A percentile compares a stretch with the other conserved stretches of the same genome.
Conservation (phyloP, 1,284 basidiomycete species). For the Cystobasidium slooffiae region DNA sequence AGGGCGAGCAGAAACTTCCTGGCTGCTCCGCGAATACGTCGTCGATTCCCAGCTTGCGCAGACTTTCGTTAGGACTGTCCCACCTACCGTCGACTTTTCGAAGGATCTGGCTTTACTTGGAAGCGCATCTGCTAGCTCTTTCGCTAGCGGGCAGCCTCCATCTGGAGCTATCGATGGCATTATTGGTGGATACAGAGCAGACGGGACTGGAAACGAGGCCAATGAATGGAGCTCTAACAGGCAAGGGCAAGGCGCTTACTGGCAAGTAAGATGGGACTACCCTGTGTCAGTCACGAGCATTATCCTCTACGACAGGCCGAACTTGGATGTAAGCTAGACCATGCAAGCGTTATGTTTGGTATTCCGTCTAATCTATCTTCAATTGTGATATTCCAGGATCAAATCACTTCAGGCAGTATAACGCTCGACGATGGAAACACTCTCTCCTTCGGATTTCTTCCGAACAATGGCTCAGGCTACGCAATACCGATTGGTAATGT, state of each 20-base stretch:
- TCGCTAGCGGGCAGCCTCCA: slow-evolving; percentile 25
- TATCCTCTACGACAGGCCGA: slow-evolving; percentile 48
- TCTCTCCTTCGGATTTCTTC: slow-evolving; percentile 46
- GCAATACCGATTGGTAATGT: slow-evolving; percentile 40
- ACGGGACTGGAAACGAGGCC: slow-evolving; percentile 47
- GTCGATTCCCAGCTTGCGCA: slow-evolving; percentile 31
- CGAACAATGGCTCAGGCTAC: slow-evolving; percentile 47
- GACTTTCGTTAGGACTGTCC: not conserved
- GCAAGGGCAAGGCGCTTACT: slow-evolving; percentile 15
- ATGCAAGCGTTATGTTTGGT: too few species aligned
- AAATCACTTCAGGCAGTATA: slow-evolving; percentile 22
- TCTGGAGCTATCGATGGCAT: slow-evolving; percentile 47
- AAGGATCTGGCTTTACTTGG: slow-evolving; percentile 47
- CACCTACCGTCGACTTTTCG: slow-evolving; percentile 3
- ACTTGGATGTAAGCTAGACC: not conserved
- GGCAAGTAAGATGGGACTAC: slow-evolving; percentile 19
- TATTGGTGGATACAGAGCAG: slow-evolving; percentile 45
- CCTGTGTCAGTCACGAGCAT: slow-evolving; percentile 25
- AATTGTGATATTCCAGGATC: not conserved
- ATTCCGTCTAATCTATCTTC: not conserved
- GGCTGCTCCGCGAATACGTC: slow-evolving; percentile 49
- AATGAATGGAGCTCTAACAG: slow-evolving; percentile 46
- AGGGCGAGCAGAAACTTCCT: slow-evolving; percentile 48
- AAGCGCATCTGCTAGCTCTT: slow-evolving; percentile 42
- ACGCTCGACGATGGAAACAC: slow-evolving; percentile 45